A percentile compares a stretch with the other conserved stretches of the same genome.
Conservation (phyloP, 2,329 filamentous ascomycete genomes). For the Knufia petricola region DNA sequence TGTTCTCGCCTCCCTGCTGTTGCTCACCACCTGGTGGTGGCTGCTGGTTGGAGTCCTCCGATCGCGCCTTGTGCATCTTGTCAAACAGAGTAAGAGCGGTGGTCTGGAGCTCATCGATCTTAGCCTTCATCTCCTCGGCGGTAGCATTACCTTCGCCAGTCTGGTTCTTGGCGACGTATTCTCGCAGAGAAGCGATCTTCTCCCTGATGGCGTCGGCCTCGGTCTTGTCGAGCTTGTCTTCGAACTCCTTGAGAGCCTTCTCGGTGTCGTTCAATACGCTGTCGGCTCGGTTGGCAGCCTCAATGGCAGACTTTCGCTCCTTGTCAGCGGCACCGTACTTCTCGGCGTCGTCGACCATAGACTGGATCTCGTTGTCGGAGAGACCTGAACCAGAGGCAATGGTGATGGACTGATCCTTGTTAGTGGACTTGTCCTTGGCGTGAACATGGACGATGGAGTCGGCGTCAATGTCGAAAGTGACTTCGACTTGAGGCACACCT, state of each 20-base stretch:
- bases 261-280: constrained; percentile 94
- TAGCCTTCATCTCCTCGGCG: constrained; percentile 90
- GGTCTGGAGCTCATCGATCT: constrained; percentile 95
- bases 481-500: constrained; percentile 92
- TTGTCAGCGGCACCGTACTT: constrained; percentile 91
- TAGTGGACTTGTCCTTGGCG: constrained; percentile 97
- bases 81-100: constrained; percentile 94
- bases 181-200: constrained; percentile 78
- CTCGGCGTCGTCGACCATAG: constrained; percentile 97
- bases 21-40: constrained; percentile 35
- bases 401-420: constrained; percentile 99
- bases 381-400: constrained; percentile 97
- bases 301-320: constrained; percentile 90
- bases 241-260: constrained; percentile 93
- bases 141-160: constrained; percentile 78
- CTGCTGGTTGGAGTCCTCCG: constrained; percentile 50
- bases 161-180: constrained; percentile 90
- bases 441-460: constrained; percentile 97
- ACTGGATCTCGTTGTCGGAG: constrained; percentile 86
- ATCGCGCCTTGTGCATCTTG: constrained; percentile 98
- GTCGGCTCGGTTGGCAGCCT: constrained; percentile 95
- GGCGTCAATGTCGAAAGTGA: constrained; percentile 97
- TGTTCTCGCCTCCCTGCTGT: constrained; percentile 24
- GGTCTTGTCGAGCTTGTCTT: constrained; percentile 91
- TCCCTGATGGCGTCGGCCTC: constrained; percentile 88